Percentiles rank a stretch among this genome's conserved stretches.
Evolutionary conservation across 805 yeast species (phyloP).

Genomic region (Schizosaccharomyces osmophilus): DNA sequence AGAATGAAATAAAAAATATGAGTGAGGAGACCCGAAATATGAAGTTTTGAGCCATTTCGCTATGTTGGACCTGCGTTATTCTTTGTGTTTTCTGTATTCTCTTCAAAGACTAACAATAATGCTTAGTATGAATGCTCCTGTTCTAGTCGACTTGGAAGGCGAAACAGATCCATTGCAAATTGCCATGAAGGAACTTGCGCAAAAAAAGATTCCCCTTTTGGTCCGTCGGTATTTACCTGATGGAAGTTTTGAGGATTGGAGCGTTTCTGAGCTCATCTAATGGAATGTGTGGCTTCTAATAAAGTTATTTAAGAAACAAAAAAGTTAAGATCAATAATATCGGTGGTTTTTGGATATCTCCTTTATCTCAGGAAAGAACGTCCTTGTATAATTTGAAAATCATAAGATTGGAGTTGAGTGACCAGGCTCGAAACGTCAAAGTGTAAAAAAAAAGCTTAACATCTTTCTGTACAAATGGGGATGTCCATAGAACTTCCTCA

Average conservation of each 20-base stretch:
- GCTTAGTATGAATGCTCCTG: constrained; percentile 85
- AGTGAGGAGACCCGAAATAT: not conserved
- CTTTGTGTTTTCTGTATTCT: no score
- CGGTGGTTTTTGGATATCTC: no score
- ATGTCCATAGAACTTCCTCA: no score
- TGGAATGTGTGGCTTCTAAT: not conserved
- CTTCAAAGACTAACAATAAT: not conserved
- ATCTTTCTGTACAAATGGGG: no score
- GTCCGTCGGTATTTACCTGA: constrained; percentile 92
- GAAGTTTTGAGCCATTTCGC: not conserved
- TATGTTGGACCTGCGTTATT: not conserved
- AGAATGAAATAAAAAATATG: not conserved
- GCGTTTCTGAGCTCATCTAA: constrained; percentile 1
- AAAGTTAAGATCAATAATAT: no score
- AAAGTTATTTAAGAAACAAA: not conserved
- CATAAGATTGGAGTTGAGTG: no score
- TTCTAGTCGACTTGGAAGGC: constrained; percentile 90
- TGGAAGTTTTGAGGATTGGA: constrained; percentile 20
- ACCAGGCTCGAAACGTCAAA: no score
- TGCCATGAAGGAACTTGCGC: constrained; percentile 89
- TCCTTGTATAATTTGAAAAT: no score
- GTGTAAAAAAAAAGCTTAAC: no score
- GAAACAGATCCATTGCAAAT: constrained; percentile 96
- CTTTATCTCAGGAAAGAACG: no score
- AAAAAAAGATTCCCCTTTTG: constrained; percentile 82